Evolutionary conservation across 169 alveolate species (phyloP).

Genomic region (Miamiensis avidus): DNA sequence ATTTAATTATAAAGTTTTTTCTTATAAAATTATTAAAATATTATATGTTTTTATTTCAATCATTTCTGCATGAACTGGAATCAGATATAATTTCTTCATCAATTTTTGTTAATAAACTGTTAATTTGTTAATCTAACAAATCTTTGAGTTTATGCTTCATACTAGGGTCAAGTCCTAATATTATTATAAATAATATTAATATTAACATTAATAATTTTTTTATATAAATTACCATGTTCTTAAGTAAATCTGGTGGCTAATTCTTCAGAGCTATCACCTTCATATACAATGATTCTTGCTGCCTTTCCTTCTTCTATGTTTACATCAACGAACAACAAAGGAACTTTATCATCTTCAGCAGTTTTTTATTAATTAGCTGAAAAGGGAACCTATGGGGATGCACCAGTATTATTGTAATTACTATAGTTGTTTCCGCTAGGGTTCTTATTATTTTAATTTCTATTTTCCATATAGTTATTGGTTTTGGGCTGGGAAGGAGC

Average conservation of each 20-base stretch:
- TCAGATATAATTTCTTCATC: constrained; percentile 57
- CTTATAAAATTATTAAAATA: no score
- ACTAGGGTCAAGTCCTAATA: constrained; percentile 55
- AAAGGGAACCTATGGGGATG: constrained; percentile 1
- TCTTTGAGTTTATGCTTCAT: constrained; percentile 68
- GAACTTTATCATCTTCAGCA: constrained; percentile 44
- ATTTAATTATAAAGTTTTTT: no score
- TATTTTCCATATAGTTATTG: not conserved
- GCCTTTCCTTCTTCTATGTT: constrained; percentile 72
- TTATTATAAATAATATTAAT: not conserved
- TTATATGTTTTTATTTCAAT: not conserved
- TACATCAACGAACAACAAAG: constrained; percentile 76
- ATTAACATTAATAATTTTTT: not conserved
- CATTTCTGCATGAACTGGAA: not conserved
- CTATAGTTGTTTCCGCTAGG: not conserved
- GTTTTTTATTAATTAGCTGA: not conserved
- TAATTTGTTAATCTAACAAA: constrained; percentile 62
- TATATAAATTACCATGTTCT: constrained; percentile 55
- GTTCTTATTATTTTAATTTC: no score
- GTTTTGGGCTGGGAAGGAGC: no score
- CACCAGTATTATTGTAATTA: no score
- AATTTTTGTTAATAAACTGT: constrained; percentile 64
- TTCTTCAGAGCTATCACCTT: constrained; percentile 76
- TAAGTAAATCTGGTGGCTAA: constrained; percentile 74
- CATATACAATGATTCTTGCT: constrained; percentile 76